phyloP scores from a whole-genome alignment of 257 asterid genomes.

The Osmanthus fragrans region DNA sequence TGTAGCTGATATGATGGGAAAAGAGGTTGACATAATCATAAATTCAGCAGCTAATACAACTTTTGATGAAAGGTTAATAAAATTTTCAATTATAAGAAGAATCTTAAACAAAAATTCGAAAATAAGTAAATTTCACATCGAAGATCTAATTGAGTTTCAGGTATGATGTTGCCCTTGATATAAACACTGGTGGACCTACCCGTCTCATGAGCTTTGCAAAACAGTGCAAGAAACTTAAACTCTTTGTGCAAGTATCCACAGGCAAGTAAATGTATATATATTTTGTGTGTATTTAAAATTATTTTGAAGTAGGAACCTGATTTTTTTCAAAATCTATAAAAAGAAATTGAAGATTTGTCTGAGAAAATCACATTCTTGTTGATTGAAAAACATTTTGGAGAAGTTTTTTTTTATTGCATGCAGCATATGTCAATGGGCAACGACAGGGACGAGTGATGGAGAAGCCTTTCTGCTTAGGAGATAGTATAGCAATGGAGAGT shows the following conservation, averaged over 20 bases:
- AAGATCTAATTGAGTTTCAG: conserved; percentile 39
- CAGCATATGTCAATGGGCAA: conserved; percentile 97
- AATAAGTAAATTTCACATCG: not conserved
- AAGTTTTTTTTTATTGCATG: not conserved
- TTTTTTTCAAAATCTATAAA: not conserved
- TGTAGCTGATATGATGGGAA: conserved; percentile 44
- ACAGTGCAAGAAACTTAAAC: conserved; percentile 66
- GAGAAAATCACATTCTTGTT: not conserved
- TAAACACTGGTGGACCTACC: conserved; percentile 79
- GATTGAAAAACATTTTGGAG: not conserved
- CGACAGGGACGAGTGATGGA: conserved; percentile 87
- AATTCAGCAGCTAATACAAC: conserved; percentile 94
- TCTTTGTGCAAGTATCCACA: conserved; percentile 88
- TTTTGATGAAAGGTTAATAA: conserved; percentile 75
- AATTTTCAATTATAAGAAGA: not conserved
- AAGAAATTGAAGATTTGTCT: not conserved
- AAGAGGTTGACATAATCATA: conserved; percentile 71
- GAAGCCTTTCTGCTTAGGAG: conserved; percentile 68
- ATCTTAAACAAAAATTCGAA: not conserved
- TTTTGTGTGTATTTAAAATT: not conserved
- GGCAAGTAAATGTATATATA: conserved; percentile 46
- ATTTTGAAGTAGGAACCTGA: not conserved
- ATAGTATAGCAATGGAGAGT: conserved; percentile 63
- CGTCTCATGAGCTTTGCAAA: conserved; percentile 77
- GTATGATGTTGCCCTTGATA: conserved; percentile 82